Conservation (phyloP, 2,329 filamentous ascomycete genomes). For the Colletotrichum liaoningense region DNA sequence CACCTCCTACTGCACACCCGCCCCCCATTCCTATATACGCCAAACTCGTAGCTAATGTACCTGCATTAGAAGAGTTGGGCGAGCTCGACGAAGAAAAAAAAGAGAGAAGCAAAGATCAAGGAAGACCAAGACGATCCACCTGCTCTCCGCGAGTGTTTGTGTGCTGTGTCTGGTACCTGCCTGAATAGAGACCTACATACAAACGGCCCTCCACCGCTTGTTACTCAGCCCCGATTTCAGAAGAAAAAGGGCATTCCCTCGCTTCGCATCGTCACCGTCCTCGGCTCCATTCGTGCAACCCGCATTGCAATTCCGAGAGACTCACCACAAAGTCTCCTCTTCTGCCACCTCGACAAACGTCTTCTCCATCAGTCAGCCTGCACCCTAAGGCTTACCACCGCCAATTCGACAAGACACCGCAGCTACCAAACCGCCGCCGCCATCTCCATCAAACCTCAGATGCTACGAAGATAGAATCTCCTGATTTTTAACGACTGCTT, state of each 20-base stretch:
- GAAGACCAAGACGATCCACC: slow-evolving; percentile 18
- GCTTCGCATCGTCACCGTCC: slow-evolving; percentile 32
- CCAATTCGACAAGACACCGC: neutral
- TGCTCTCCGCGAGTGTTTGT: slow-evolving; percentile 23
- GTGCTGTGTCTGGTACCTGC: slow-evolving; percentile 24
- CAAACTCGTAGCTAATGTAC: slow-evolving; percentile 35
- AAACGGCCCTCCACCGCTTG: slow-evolving; percentile 34
- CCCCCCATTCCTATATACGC: slow-evolving; percentile 35
- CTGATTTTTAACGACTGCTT: slow-evolving; percentile 29
- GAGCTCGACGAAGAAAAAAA: slow-evolving; percentile 29
- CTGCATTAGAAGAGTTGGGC: slow-evolving; percentile 37
- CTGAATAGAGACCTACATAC: slow-evolving; percentile 28
- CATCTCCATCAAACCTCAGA: slow-evolving; percentile 3
- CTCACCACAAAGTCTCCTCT: neutral
- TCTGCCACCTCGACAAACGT: slow-evolving; percentile 8
- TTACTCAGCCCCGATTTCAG: slow-evolving; percentile 27
- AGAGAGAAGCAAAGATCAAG: slow-evolving; percentile 17
- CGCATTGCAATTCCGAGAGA: slow-evolving; percentile 7
- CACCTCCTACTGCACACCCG: slow-evolving; percentile 23
- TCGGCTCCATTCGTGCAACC: slow-evolving; percentile 31
- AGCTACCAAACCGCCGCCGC: neutral
- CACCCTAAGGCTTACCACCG: neutral
- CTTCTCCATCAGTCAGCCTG: neutral
- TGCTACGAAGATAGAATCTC: slow-evolving; percentile 19
- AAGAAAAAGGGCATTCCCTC: slow-evolving; percentile 33